A percentile compares a stretch with the other conserved stretches of the same genome.
Conservation (phyloP, 345 rosid genomes). For the Acer campestre region DNA sequence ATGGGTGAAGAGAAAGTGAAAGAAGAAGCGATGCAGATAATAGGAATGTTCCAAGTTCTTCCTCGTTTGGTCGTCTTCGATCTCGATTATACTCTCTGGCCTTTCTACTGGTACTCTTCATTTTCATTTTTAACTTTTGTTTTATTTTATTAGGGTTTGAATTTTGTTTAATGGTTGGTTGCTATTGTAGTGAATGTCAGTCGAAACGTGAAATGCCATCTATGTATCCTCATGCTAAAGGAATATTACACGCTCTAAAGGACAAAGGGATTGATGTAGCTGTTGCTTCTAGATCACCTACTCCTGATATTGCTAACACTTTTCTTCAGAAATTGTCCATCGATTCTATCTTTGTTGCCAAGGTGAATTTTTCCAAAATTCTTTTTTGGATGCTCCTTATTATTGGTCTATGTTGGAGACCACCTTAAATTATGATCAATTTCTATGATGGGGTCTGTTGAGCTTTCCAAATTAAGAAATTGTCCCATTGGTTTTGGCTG, state of each 20-base stretch:
- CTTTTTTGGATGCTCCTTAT: neutral
- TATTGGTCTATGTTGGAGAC: too few relatives aligned
- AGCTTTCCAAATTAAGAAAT: neutral
- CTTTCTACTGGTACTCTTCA: slow-evolving; percentile 63
- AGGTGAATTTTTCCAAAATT: slow-evolving; percentile 37
- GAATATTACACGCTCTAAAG: slow-evolving; percentile 61
- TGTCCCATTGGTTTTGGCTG: neutral
- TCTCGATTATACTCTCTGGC: slow-evolving; percentile 90
- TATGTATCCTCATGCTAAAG: slow-evolving; percentile 79
- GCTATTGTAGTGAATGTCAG: slow-evolving; percentile 50
- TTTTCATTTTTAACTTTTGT: neutral
- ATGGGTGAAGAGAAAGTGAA: slow-evolving; percentile 67
- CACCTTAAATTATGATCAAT: too few relatives aligned
- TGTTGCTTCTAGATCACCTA: slow-evolving; percentile 81
- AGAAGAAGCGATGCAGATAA: slow-evolving; percentile 55
- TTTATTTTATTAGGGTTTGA: neutral
- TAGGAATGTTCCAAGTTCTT: slow-evolving; percentile 61
- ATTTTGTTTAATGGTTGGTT: neutral
- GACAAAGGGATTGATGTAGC: slow-evolving; percentile 78
- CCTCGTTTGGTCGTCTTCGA: slow-evolving; percentile 75
- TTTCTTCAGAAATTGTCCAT: slow-evolving; percentile 66
- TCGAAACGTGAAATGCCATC: slow-evolving; percentile 78
- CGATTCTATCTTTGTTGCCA: slow-evolving; percentile 58
- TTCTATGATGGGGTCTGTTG: too few relatives aligned
- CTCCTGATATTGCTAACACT: slow-evolving; percentile 66